Percentiles rank a stretch among this genome's conserved stretches.
These are phyloP conservation scores for Podaxis rugospora DNA, from an alignment of 768 basidiomycete genomes.

Conservation along the genomic window DNA sequence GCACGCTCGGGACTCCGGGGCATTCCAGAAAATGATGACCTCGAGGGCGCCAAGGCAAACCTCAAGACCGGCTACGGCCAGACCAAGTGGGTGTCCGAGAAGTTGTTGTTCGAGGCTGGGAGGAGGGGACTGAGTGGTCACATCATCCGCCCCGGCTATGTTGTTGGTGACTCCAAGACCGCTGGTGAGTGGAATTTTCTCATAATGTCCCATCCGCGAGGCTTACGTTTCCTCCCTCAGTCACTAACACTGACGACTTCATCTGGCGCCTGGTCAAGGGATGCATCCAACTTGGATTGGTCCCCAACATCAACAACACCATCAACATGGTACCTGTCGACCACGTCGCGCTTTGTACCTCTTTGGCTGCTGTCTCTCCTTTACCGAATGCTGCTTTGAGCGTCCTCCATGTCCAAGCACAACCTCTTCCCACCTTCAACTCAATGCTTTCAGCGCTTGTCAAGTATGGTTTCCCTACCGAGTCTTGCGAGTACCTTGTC, in stretches of 20 bases:
- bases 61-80: conserved; percentile 95
- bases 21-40: conserved; percentile 81
- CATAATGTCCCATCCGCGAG: not conserved
- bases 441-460: conserved; percentile 67
- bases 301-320: conserved; percentile 97
- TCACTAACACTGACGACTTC: conserved; percentile 99
- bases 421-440: conserved; percentile 88
- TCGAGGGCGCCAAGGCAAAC: conserved; percentile 73
- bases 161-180: conserved; percentile 86
- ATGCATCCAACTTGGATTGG: conserved; percentile 94
- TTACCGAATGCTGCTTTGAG: conserved; percentile 40
- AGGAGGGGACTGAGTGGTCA: conserved; percentile 79
- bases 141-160: conserved; percentile 91
- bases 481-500: conserved; percentile 80
- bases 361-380: conserved; percentile 67
- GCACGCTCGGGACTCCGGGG: conserved; percentile 46
- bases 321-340: conserved; percentile 99
- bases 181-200: conserved; percentile 55
- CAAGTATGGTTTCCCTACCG: conserved; percentile 76
- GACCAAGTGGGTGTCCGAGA: conserved; percentile 98
- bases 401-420: conserved; percentile 83
- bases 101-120: conserved; percentile 88
- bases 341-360: conserved; percentile 82
- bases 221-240: conserved; percentile 31
- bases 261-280: conserved; percentile 98